phyloP scores from a whole-genome alignment of 2,329 filamentous ascomycete species.

The Capronia epimyces region DNA sequence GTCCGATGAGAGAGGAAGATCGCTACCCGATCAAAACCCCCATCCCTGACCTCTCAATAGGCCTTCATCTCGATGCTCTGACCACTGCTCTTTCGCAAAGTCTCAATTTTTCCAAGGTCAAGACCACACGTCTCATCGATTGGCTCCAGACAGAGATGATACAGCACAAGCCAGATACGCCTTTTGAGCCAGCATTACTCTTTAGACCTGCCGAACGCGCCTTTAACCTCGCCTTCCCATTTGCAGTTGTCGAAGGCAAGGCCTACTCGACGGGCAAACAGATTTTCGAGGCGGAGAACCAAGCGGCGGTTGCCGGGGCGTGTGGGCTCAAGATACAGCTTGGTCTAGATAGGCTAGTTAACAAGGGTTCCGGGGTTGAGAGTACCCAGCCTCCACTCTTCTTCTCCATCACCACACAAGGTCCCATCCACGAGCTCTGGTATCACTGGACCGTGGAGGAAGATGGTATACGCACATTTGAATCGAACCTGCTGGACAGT shows the following conservation, averaged over 20 bases:
- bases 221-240: constrained; percentile 16
- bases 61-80: no score
- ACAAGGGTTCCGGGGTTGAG: no score
- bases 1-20: no score
- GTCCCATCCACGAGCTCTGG: constrained; percentile 29
- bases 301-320: constrained; percentile 21
- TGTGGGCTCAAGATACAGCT: constrained; percentile 4
- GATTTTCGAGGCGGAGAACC: constrained; percentile 23
- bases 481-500: constrained; percentile 12
- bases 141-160: no score
- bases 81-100: no score
- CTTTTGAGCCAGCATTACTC: not conserved
- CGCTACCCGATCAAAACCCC: no score
- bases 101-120: no score
- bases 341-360: not conserved
- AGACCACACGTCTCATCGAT: no score
- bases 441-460: constrained; percentile 18
- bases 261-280: constrained; percentile 20
- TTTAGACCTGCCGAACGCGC: not conserved
- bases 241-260: constrained; percentile 21
- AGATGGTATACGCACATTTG: constrained; percentile 11
- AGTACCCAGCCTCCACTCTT: no score
- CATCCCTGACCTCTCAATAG: no score
- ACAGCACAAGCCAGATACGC: no score
- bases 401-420: constrained; percentile 29